Conservation (phyloP, 2,329 filamentous ascomycete species). For the Lasiodiplodia sp. region DNA sequence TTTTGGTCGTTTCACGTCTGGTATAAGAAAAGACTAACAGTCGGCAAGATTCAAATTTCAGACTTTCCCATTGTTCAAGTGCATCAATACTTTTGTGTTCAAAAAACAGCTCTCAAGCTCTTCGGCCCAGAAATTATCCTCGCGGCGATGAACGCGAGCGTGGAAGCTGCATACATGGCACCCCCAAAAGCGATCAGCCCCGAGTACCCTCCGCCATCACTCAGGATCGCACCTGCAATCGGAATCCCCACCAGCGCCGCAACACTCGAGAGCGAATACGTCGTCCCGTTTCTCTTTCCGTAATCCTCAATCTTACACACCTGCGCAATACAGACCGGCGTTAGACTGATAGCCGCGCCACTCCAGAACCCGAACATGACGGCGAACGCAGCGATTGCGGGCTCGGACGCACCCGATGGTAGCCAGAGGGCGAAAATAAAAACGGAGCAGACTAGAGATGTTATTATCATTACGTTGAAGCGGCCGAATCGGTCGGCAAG, state of each 20-base stretch:
- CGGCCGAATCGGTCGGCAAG: slow-evolving; percentile 50
- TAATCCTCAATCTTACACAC: slow-evolving; percentile 56
- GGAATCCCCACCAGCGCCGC: slow-evolving; percentile 62
- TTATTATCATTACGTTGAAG: slow-evolving; percentile 51
- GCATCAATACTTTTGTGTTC: background rate
- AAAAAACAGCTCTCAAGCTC: background rate
- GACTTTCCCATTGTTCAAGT: too few species aligned
- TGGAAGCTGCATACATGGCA: background rate
- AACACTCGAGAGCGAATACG: slow-evolving; percentile 57
- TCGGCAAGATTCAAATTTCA: too few species aligned
- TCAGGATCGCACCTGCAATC: slow-evolving; percentile 60
- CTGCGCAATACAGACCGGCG: slow-evolving; percentile 57
- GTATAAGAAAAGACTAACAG: too few species aligned
- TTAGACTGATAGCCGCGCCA: slow-evolving; percentile 54
- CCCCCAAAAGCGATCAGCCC: slow-evolving; percentile 16
- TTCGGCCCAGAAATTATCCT: slow-evolving; percentile 1
- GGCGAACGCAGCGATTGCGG: slow-evolving; percentile 47
- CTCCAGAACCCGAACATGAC: slow-evolving; percentile 57
- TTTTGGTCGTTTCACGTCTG: too few species aligned
- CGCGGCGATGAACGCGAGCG: background rate
- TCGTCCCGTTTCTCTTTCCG: slow-evolving; percentile 62
- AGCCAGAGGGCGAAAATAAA: slow-evolving; percentile 48
- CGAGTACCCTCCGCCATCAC: slow-evolving; percentile 45
- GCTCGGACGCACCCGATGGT: slow-evolving; percentile 30
- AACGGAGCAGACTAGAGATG: slow-evolving; percentile 45